A percentile compares a stretch with the other conserved stretches of the same genome.
Conservation (phyloP, 192 early-diverging fungal genomes). For the Coemansia sp. region DNA sequence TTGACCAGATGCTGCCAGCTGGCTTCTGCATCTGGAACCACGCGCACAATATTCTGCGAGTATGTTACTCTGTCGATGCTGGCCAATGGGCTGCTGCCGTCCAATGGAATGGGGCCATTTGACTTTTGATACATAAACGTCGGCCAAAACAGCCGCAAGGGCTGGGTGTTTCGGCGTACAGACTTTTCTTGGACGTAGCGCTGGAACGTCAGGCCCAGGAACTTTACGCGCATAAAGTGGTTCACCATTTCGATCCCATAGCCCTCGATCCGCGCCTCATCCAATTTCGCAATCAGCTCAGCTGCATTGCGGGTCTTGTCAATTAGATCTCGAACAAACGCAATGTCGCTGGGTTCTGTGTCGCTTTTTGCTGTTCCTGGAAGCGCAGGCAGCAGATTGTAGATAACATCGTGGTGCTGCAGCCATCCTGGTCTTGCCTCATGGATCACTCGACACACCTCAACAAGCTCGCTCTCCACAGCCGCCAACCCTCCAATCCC, state of each 20-base stretch:
- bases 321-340: constrained; percentile 18
- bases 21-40: constrained; percentile 10
- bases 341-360: constrained; percentile 14
- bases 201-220: constrained; percentile 45
- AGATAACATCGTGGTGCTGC: constrained; percentile 22
- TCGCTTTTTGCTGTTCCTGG: constrained; percentile 7
- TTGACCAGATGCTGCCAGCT: constrained; percentile 32
- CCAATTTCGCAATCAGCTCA: constrained; percentile 22
- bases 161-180: neutral
- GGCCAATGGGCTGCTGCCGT: neutral
- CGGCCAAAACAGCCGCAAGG: constrained; percentile 33
- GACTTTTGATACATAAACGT: constrained; percentile 43
- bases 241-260: constrained; percentile 41
- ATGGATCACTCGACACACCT: constrained; percentile 16
- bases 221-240: constrained; percentile 42
- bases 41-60: constrained; percentile 1
- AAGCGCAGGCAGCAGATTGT: constrained; percentile 36
- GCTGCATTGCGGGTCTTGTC: constrained; percentile 5
- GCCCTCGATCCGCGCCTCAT: constrained; percentile 20
- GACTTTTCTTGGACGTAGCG: constrained; percentile 33
- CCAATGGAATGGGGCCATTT: constrained; percentile 13
- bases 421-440: constrained; percentile 19
- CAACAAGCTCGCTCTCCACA: constrained; percentile 28
- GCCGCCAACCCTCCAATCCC: constrained; percentile 14
- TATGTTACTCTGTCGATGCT: constrained; percentile 7